Evolutionary conservation across 1,139 yeast species (phyloP), one percentile per base, ranked within the genome.

Genomic region (Candida gigantensis): DNA sequence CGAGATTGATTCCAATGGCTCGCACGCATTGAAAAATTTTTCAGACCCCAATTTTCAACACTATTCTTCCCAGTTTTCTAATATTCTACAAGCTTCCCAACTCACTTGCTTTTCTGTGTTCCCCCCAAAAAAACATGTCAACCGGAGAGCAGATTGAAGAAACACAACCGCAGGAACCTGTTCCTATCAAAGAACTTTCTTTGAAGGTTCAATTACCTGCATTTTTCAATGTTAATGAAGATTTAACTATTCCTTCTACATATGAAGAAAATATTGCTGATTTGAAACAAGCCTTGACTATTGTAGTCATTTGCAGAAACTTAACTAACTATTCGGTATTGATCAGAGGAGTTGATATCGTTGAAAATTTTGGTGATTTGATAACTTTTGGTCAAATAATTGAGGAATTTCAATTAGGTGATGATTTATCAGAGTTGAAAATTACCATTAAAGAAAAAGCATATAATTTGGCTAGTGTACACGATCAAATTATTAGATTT

Each of bases 321-420:
- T 71, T 74, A 51, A 82, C 94, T 25, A 75, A 79, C 50, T 87
- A 79, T 53, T 62, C 72, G 6, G 63, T 86, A 20, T 55, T 50
- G 35, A 55, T 58, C 38, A 57, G 65, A n/a, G 74, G 68, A 12
- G 41, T 55, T 28, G 50, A 60, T 34, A 50, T 79, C 15, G 58
- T 58, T 15, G 55, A 55, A 15, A 30, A 40, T 3, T 60, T 60
- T 39, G 68, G 69, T 37, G 73, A 65, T 20, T 56, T 66, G 30
- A 37, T 57, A 19, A 51, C 68, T 12, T 60, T 65, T 38, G 58
- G 52, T 16, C 66, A 58, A 15, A 56, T 67, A 18, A 38, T 66
- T 18, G 52, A 47, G 5, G 55, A 49, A 15, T 53, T 62, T 31
- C 47, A 48, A 1, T 48, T 60, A 30, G 51, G 51, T 9, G 41